A percentile compares a stretch with the other conserved stretches of the same genome.
These are phyloP conservation scores for Pseudocercospora vitis DNA, from an alignment of 2,329 filamentous ascomycete species.

Conservation along the genomic window DNA sequence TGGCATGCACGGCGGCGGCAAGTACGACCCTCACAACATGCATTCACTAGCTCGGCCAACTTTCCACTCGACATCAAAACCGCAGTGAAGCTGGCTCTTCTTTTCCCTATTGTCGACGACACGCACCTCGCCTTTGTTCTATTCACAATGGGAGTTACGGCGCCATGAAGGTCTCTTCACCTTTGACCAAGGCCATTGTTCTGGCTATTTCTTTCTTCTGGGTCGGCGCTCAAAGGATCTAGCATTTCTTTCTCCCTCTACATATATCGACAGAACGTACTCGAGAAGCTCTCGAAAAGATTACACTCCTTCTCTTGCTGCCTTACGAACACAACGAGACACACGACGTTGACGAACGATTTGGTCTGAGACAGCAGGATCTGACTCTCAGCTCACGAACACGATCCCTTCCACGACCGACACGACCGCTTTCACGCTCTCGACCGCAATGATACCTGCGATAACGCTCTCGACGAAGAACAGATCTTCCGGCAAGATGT, in stretches of 20 bases:
- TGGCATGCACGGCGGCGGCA: conserved; percentile 1
- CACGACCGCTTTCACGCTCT: background rate
- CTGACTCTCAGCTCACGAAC: conserved; percentile 5
- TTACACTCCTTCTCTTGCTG: background rate
- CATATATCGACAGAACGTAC: background rate
- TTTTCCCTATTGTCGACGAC: background rate
- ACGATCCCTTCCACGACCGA: background rate
- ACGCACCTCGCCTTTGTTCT: background rate
- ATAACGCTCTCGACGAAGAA: background rate
- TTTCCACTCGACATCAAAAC: background rate
- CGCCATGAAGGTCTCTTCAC: background rate
- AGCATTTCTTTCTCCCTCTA: background rate
- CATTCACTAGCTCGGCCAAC: background rate
- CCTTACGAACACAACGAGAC: background rate
- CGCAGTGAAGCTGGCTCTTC: background rate
- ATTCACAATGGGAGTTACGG: background rate
- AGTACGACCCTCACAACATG: background rate
- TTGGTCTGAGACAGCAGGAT: conserved; percentile 6
- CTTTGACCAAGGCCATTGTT: conserved; percentile 8
- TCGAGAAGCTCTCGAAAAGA: background rate
- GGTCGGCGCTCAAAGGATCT: background rate
- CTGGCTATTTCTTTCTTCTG: background rate
- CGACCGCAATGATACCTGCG: background rate
- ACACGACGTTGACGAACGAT: conserved; percentile 8
- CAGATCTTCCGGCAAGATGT: conserved; percentile 6